phyloP scores from a whole-genome alignment of 2,329 filamentous ascomycete species.

The Aspergillus tubingensis region DNA sequence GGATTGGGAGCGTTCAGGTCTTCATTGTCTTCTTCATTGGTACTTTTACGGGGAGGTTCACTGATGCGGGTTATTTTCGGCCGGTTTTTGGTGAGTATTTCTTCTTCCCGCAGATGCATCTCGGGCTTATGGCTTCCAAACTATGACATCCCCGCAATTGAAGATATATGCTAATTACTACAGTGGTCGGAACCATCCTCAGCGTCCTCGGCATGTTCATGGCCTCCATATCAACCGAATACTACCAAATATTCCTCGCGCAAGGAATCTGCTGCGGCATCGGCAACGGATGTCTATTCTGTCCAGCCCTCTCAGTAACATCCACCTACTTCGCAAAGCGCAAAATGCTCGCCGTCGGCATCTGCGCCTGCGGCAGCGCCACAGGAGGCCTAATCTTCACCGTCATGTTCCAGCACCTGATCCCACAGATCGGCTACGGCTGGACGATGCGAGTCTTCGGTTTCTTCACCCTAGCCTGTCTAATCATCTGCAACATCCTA shows the following conservation, averaged over 20 bases:
- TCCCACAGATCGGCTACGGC: slow-evolving; percentile 38
- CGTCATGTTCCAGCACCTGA: neutral
- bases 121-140: too few species aligned
- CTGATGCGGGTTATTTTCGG: neutral
- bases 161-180: too few species aligned
- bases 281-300: neutral
- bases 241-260: neutral
- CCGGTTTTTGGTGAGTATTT: neutral
- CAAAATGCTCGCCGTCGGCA: neutral
- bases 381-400: neutral
- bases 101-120: too few species aligned
- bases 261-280: neutral
- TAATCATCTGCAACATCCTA: slow-evolving; percentile 25
- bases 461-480: slow-evolving; percentile 46
- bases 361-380: neutral
- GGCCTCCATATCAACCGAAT: neutral
- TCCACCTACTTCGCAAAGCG: neutral
- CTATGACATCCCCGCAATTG: too few species aligned
- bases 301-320: neutral
- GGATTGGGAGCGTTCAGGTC: too few species aligned
- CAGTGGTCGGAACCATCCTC: neutral
- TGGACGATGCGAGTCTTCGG: slow-evolving; percentile 51
- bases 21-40: neutral
- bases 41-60: neutral
- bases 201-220: neutral